Conservation (phyloP, 768 basidiomycete species). For the Obba rivulosa region DNA sequence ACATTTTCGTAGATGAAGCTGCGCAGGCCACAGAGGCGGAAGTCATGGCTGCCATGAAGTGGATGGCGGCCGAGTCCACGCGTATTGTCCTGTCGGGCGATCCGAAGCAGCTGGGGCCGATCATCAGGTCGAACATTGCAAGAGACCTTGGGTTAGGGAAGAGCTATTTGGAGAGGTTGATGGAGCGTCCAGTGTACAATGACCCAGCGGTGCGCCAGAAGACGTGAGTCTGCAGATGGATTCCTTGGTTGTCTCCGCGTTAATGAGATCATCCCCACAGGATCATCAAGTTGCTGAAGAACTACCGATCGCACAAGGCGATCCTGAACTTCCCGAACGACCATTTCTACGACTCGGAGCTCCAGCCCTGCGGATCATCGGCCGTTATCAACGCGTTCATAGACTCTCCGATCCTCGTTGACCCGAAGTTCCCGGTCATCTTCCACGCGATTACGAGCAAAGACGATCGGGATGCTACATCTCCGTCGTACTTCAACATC, state of each 20-base stretch:
- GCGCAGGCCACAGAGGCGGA: slow-evolving; percentile 72
- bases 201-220: slow-evolving; percentile 9
- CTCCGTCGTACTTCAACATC: slow-evolving; percentile 70
- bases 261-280: slow-evolving; percentile 26
- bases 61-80: slow-evolving; percentile 46
- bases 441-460: slow-evolving; percentile 58
- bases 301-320: slow-evolving; percentile 58
- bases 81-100: slow-evolving; percentile 64
- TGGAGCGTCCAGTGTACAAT: slow-evolving; percentile 30
- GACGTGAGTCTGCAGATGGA: slow-evolving; percentile 11
- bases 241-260: not conserved
- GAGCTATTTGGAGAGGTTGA: slow-evolving; percentile 58
- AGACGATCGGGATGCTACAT: slow-evolving; percentile 60
- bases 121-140: slow-evolving; percentile 55
- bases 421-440: slow-evolving; percentile 50
- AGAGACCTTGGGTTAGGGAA: slow-evolving; percentile 48
- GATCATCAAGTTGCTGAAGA: slow-evolving; percentile 56
- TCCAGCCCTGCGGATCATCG: slow-evolving; percentile 41
- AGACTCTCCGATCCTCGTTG: slow-evolving; percentile 26
- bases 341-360: slow-evolving; percentile 50
- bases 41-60: slow-evolving; percentile 56
- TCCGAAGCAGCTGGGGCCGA: slow-evolving; percentile 67
- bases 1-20: slow-evolving; percentile 70
- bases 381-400: slow-evolving; percentile 23
- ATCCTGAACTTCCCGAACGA: slow-evolving; percentile 62